Evolutionary conservation across 2,329 filamentous ascomycete genomes (phyloP), one percentile per base, ranked within the genome.

Genomic region (Phialemonium atrogriseum): DNA sequence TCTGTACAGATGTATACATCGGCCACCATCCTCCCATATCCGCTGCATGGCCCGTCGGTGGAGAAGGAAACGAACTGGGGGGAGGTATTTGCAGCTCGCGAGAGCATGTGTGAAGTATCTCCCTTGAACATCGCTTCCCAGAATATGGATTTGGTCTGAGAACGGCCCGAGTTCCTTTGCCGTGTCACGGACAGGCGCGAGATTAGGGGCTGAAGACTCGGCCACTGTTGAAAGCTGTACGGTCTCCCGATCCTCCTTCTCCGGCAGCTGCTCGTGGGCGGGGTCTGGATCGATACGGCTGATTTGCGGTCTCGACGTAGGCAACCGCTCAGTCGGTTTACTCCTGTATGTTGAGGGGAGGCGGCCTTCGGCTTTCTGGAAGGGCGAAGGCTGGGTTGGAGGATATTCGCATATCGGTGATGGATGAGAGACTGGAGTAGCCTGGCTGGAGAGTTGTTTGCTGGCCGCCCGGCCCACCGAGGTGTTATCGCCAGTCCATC

Each of bases 401-500:
- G 16, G 3, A 27, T 12, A 41, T 12, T 42, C 32, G 42, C 41
- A 43, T 33, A 40, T 34, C 18, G 23, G 16, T 7, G 34, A 29
- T 29, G 27, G 25, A 11, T 11, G 15, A n/a, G 36, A 22, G 19
- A 22, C 31, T 13, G 40, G 29, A 16, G 33, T 33, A 5, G 34
- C 28, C 21, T 36, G 30, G 15, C 40, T 38, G 18, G 39, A 40
- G 23, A 41, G 24, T 33, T 38, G 41, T 35, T 38, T 44, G 36
- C 24, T 55, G 58, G 56, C 58, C 55, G 53, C 59, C 58, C 59
- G 57, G 60, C 58, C 60, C 43, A 29, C 55, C 37, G 26, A 28
- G 17, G 40, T 50, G 57, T 53, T 59, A 64, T 54, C 54, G 53
- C 30, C 48, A 36, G 37, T 50, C 55, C 60, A 64, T 63, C 33